phyloP scores from a whole-genome alignment of 306 rosid genomes.

The Neltuma alba region DNA sequence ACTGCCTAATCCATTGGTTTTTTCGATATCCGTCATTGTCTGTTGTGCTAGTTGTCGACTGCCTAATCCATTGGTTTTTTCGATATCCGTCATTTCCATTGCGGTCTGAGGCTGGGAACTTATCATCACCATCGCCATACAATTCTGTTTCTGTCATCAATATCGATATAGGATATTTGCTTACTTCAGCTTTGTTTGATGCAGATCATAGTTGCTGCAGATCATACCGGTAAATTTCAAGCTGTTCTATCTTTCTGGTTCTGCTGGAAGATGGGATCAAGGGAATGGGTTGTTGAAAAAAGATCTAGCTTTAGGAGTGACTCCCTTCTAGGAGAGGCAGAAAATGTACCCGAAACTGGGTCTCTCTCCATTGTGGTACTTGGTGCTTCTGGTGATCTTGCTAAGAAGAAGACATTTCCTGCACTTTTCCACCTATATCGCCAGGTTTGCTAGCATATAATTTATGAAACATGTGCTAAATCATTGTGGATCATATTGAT shows the following conservation, averaged over 20 bases:
- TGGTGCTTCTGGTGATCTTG: conserved; percentile 99
- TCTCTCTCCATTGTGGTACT: conserved; percentile 84
- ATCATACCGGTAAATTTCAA: neutral
- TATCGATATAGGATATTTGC: conserved; percentile 14
- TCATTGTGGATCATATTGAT: conserved; percentile 10
- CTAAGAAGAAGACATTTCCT: conserved; percentile 98
- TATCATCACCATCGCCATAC: neutral
- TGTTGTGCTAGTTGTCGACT: neutral
- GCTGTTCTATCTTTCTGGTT: conserved; percentile 27
- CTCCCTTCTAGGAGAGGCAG: conserved; percentile 45
- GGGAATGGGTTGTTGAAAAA: conserved; percentile 59
- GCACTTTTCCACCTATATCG: conserved; percentile 82
- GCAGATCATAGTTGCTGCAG: conserved; percentile 15
- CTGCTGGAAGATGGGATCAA: conserved; percentile 62
- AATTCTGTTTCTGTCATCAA: conserved; percentile 10
- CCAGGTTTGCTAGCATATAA: conserved; percentile 54
- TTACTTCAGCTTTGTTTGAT: conserved; percentile 24
- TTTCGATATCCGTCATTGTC: neutral
- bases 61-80: neutral
- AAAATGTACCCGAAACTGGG: conserved; percentile 63
- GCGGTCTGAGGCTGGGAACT: neutral
- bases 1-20: neutral
- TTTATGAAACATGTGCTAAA: neutral
- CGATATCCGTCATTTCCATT: neutral
- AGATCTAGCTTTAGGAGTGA: conserved; percentile 48